These are phyloP conservation scores for Ramularia endophylla DNA, from an alignment of 2,329 filamentous ascomycete species.

Conservation along the genomic window DNA sequence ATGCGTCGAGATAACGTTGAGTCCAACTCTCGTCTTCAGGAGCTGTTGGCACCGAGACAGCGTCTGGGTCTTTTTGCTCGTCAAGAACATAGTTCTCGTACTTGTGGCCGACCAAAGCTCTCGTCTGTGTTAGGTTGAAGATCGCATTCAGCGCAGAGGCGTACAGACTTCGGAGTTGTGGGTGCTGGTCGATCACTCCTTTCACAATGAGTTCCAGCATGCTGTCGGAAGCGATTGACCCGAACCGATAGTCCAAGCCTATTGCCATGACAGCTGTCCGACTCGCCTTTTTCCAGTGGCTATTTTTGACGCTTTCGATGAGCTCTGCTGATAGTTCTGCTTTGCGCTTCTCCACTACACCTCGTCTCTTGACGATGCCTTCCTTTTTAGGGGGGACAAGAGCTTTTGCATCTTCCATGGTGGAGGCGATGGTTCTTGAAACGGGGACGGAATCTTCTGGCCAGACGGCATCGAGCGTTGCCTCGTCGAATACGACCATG, in stretches of 20 bases:
- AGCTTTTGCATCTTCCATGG: constrained; percentile 51
- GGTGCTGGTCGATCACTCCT: constrained; percentile 86
- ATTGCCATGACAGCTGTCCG: constrained; percentile 85
- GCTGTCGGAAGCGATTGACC: constrained; percentile 72
- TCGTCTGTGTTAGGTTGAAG: constrained; percentile 81
- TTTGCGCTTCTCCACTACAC: constrained; percentile 78
- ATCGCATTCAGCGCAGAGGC: constrained; percentile 67
- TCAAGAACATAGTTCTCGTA: constrained; percentile 83
- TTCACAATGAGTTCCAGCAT: constrained; percentile 77
- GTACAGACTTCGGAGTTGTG: constrained; percentile 75
- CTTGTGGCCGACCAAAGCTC: constrained; percentile 77
- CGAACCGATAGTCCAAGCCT: constrained; percentile 86
- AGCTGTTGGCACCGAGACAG: constrained; percentile 65
- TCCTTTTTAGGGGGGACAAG: constrained; percentile 62
- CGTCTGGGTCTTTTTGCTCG: constrained; percentile 70
- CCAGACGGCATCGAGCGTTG: constrained; percentile 64
- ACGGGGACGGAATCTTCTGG: constrained; percentile 42
- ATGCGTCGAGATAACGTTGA: constrained; percentile 66
- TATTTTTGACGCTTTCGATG: constrained; percentile 66
- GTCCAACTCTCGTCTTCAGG: constrained; percentile 76
- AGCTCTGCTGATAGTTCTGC: constrained; percentile 73
- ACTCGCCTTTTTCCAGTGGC: constrained; percentile 95
- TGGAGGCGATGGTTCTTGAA: constrained; percentile 27
- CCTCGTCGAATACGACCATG: constrained; percentile 73
- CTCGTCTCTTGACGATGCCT: constrained; percentile 68